Evolutionary conservation across 257 asterid species (phyloP).

Genomic region (Solanum clarkiae): DNA sequence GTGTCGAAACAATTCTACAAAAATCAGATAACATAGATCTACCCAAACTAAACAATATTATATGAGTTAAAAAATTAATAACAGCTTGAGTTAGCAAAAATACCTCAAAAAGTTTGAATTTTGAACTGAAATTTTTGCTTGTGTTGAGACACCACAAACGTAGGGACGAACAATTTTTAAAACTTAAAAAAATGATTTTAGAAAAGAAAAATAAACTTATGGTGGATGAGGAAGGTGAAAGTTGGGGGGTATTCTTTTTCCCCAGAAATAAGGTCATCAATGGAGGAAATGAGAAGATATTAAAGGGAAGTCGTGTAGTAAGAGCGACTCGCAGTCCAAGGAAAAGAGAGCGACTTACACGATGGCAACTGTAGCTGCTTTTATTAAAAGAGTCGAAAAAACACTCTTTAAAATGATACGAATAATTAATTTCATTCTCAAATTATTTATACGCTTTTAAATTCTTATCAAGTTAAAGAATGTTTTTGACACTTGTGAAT

Average conservation of each 20-base stretch:
- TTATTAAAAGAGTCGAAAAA: no score
- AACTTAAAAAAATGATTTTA: not conserved
- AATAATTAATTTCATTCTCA: no score
- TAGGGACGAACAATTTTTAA: not conserved
- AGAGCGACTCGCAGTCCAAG: not conserved
- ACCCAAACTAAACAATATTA: not conserved
- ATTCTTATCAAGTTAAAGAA: no score
- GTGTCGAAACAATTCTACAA: not conserved
- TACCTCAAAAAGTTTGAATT: not conserved
- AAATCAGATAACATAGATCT: not conserved
- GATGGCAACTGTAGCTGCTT: no score
- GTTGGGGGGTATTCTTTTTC: not conserved
- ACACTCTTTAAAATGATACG: no score
- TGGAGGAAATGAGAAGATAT: not conserved
- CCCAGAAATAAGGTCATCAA: not conserved
- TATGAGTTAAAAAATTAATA: not conserved
- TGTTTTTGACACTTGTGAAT: no score
- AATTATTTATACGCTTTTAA: no score
- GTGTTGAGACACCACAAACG: not conserved
- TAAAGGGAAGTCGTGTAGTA: not conserved
- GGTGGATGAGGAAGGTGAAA: not conserved
- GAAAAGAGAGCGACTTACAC: no score
- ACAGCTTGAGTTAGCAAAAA: not conserved
- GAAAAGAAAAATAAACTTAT: not conserved
- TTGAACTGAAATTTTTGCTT: not conserved